These are phyloP conservation scores for Pontederia crassipes DNA, from an alignment of 176 grass and related monocot genomes.

Conservation along the genomic window DNA sequence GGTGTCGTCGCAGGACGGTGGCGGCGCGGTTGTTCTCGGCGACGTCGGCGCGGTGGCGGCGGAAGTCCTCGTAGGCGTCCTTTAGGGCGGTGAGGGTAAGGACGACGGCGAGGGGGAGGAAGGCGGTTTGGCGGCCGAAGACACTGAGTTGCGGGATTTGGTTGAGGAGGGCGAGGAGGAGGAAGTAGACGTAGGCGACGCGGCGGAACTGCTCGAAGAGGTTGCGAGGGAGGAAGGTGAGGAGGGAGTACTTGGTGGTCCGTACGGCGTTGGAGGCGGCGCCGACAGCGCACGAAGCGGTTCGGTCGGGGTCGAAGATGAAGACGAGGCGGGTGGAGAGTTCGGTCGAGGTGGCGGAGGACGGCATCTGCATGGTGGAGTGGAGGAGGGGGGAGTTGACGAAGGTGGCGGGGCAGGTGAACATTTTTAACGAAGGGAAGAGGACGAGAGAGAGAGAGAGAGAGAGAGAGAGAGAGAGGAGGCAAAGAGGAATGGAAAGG, in stretches of 20 bases:
- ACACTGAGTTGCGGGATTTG: conserved; percentile 72
- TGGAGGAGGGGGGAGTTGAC: no score
- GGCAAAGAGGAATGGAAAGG: no score
- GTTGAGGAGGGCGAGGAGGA: conserved; percentile 76
- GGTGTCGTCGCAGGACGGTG: conserved; percentile 29
- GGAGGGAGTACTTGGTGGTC: conserved; percentile 59
- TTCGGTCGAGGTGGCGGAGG: conserved; percentile 27
- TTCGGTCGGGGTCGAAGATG: conserved; percentile 30
- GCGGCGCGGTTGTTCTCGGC: conserved; percentile 56
- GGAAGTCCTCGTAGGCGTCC: conserved; percentile 90
- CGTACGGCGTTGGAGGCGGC: conserved; percentile 46
- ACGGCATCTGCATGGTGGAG: conserved; percentile 8
- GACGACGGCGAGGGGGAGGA: conserved; percentile 69
- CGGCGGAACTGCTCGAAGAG: conserved; percentile 93
- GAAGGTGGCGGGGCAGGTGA: no score
- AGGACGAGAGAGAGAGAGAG: no score
- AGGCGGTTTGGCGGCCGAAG: conserved; percentile 53
- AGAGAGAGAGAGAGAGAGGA: no score
- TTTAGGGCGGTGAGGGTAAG: conserved; percentile 80
- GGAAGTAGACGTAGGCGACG: conserved; percentile 85
- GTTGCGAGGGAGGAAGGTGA: conserved; percentile 77
- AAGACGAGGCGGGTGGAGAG: conserved; percentile 43
- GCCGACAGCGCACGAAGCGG: conserved; percentile 2
- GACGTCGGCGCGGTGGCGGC: conserved; percentile 69
- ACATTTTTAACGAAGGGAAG: no score